These are phyloP conservation scores for Puccinia polysora DNA, from an alignment of 1,284 basidiomycete species.

Conservation along the genomic window DNA sequence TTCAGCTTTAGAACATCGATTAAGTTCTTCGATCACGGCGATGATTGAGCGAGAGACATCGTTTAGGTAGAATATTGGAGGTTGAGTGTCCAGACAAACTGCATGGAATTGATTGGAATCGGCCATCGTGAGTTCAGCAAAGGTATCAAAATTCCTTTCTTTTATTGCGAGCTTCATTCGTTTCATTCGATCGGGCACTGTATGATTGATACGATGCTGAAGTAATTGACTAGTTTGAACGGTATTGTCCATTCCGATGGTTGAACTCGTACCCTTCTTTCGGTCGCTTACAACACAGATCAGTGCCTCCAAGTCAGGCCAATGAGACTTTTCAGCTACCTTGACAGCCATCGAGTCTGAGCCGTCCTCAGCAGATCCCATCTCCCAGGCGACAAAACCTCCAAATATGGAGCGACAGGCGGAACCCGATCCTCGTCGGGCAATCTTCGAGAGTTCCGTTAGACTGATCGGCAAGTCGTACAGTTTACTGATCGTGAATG, in stretches of 20 bases:
- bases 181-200: constrained; percentile 84
- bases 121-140: constrained; percentile 87
- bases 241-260: constrained; percentile 93
- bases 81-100: constrained; percentile 89
- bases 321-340: constrained; percentile 78
- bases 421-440: constrained; percentile 93
- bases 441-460: constrained; percentile 78
- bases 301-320: constrained; percentile 92
- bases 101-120: constrained; percentile 99
- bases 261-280: constrained; percentile 94
- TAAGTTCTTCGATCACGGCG: constrained; percentile 82
- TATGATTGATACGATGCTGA: constrained; percentile 76
- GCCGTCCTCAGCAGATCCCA: constrained; percentile 67
- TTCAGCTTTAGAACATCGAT: constrained; percentile 67
- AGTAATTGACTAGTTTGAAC: constrained; percentile 86
- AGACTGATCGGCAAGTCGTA: constrained; percentile 63
- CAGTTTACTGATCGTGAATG: constrained; percentile 78
- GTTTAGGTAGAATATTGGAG: constrained; percentile 99
- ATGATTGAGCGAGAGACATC: constrained; percentile 85
- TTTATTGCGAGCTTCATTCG: constrained; percentile 75
- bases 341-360: constrained; percentile 82
- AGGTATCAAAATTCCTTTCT: constrained; percentile 75
- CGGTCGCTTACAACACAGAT: constrained; percentile 95
- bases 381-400: constrained; percentile 94
- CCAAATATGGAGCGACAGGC: constrained; percentile 96